These are phyloP conservation scores for Alternaria sp. DNA, from an alignment of 2,329 filamentous ascomycete genomes.

Conservation along the genomic window DNA sequence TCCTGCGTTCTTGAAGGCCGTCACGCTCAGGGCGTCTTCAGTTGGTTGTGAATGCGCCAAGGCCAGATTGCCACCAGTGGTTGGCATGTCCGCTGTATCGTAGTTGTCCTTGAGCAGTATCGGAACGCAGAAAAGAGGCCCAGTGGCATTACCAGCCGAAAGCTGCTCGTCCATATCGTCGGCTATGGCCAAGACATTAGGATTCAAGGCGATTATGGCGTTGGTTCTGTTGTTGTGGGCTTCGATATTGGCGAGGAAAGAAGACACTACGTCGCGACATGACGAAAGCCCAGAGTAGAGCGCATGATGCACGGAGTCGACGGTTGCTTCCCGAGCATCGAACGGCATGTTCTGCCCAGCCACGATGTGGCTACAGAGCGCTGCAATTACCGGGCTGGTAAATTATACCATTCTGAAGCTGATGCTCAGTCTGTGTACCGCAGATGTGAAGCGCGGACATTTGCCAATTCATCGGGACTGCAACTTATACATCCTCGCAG, in stretches of 20 bases:
- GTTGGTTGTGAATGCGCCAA: conserved; percentile 59
- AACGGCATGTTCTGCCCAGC: conserved; percentile 51
- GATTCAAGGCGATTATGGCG: conserved; percentile 64
- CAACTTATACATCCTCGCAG: conserved; percentile 7
- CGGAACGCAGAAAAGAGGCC: conserved; percentile 67
- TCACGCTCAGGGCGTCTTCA: conserved; percentile 61
- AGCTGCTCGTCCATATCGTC: conserved; percentile 60
- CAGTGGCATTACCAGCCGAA: conserved; percentile 59
- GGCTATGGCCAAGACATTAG: conserved; percentile 59
- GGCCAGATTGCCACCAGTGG: conserved; percentile 64
- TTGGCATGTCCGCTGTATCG: conserved; percentile 64
- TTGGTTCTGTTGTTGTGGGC: conserved; percentile 65
- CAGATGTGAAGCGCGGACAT: neutral
- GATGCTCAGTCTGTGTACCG: neutral
- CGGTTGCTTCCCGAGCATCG: conserved; percentile 66
- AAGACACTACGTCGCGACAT: conserved; percentile 63
- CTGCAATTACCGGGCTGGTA: neutral
- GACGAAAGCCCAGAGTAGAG: conserved; percentile 63
- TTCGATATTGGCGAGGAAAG: conserved; percentile 66
- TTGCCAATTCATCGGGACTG: conserved; percentile 4
- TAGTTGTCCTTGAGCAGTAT: conserved; percentile 72
- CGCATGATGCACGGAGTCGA: conserved; percentile 64
- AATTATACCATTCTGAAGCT: conserved; percentile 19
- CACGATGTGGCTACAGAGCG: conserved; percentile 20
- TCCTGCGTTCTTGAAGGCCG: conserved; percentile 59